These are phyloP conservation scores for Lentinula lateritia DNA, from an alignment of 768 basidiomycete species.

Conservation along the genomic window DNA sequence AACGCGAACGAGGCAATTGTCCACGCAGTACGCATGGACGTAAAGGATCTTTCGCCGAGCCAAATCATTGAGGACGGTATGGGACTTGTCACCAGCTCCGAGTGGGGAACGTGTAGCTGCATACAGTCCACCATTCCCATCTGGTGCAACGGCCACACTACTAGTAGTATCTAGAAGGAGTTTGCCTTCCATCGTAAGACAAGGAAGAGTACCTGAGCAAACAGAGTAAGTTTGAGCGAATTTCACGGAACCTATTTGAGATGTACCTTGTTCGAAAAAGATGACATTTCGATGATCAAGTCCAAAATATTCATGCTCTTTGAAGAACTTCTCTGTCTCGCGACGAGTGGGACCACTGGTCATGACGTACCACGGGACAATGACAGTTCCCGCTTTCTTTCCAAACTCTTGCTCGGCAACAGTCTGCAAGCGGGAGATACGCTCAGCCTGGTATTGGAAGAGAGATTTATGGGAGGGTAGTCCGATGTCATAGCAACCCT, in stretches of 20 bases:
- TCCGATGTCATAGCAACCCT: slow-evolving; percentile 97
- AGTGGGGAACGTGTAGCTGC: slow-evolving; percentile 84
- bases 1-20: slow-evolving; percentile 97
- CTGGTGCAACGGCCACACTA: slow-evolving; percentile 89
- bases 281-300: slow-evolving; percentile 75
- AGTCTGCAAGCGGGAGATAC: slow-evolving; percentile 78
- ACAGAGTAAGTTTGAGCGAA: neutral
- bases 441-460: slow-evolving; percentile 97
- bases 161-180: slow-evolving; percentile 79
- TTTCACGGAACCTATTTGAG: neutral
- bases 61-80: slow-evolving; percentile 83
- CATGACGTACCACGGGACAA: slow-evolving; percentile 98
- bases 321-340: slow-evolving; percentile 85
- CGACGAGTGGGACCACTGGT: slow-evolving; percentile 92
- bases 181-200: slow-evolving; percentile 91
- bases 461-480: slow-evolving; percentile 89
- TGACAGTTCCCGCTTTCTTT: slow-evolving; percentile 54
- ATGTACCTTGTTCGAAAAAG: slow-evolving; percentile 92
- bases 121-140: slow-evolving; percentile 97
- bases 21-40: slow-evolving; percentile 94
- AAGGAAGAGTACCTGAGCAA: slow-evolving; percentile 82
- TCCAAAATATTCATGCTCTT: slow-evolving; percentile 73
- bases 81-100: slow-evolving; percentile 48
- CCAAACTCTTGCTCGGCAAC: slow-evolving; percentile 56
- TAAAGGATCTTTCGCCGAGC: slow-evolving; percentile 71